Conservation (phyloP, 2,329 filamentous ascomycete species). For the Rutstroemia sp. region DNA sequence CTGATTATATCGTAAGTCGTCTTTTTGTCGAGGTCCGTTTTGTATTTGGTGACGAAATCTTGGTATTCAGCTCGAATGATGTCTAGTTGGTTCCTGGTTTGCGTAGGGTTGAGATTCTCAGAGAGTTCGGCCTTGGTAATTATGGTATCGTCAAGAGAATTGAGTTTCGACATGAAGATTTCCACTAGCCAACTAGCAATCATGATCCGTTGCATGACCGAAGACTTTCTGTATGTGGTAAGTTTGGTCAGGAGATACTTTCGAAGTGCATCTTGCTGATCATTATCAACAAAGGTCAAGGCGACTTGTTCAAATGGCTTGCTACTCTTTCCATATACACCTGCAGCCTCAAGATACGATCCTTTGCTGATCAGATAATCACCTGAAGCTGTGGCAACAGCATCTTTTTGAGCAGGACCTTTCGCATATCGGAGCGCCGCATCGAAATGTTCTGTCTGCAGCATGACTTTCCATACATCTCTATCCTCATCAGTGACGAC, state of each 20-base stretch:
- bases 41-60: constrained; percentile 80
- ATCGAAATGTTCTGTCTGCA: constrained; percentile 81
- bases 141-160: constrained; percentile 88
- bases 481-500: constrained; percentile 84
- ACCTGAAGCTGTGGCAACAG: constrained; percentile 83
- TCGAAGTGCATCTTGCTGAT: constrained; percentile 81
- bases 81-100: constrained; percentile 65
- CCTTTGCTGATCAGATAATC: constrained; percentile 80
- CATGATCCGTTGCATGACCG: constrained; percentile 90
- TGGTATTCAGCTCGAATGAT: constrained; percentile 72
- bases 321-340: constrained; percentile 88
- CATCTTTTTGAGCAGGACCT: constrained; percentile 75
- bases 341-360: constrained; percentile 77
- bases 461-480: constrained; percentile 91
- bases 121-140: constrained; percentile 78
- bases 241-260: constrained; percentile 87
- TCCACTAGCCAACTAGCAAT: constrained; percentile 92
- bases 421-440: constrained; percentile 79
- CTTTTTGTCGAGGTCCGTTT: constrained; percentile 78
- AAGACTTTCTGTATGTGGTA: constrained; percentile 70
- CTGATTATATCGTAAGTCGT: constrained; percentile 95
- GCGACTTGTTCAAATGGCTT: constrained; percentile 97
- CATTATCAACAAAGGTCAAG: constrained; percentile 80
- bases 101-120: constrained; percentile 61
- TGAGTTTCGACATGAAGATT: constrained; percentile 95